Percentiles rank a stretch among this genome's conserved stretches.
These are phyloP conservation scores for Aphanocladium album DNA, from an alignment of 2,329 filamentous ascomycete genomes.

Conservation along the genomic window DNA sequence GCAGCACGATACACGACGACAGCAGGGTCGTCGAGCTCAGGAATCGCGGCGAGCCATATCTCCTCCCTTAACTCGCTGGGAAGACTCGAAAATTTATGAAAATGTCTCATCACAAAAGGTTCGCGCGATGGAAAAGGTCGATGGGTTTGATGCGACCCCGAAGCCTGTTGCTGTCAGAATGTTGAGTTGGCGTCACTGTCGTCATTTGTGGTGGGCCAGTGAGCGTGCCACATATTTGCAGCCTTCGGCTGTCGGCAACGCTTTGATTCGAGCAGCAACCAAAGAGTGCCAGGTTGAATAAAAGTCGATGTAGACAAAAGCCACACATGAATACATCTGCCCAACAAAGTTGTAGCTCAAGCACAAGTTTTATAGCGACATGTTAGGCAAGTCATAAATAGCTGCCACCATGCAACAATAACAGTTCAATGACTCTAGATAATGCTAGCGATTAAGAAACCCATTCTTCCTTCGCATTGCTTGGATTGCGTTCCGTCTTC, in stretches of 20 bases:
- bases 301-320: neutral
- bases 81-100: neutral
- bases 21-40: neutral
- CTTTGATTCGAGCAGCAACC: neutral
- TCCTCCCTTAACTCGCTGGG: neutral
- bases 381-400: too few relatives aligned
- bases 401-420: too few relatives aligned
- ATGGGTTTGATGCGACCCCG: neutral
- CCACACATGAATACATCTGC: neutral
- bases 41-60: neutral
- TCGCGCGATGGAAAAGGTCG: neutral
- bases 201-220: neutral
- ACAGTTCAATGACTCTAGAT: too few relatives aligned
- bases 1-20: neutral
- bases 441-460: neutral
- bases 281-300: neutral
- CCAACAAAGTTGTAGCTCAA: neutral
- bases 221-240: neutral
- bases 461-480: constrained; percentile 5
- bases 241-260: neutral
- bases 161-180: neutral
- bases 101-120: neutral
- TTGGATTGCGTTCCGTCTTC: neutral
- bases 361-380: too few relatives aligned
- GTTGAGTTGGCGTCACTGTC: neutral